Conservation (phyloP, 176 grass and related monocot species). For the Triticum monococcum region DNA sequence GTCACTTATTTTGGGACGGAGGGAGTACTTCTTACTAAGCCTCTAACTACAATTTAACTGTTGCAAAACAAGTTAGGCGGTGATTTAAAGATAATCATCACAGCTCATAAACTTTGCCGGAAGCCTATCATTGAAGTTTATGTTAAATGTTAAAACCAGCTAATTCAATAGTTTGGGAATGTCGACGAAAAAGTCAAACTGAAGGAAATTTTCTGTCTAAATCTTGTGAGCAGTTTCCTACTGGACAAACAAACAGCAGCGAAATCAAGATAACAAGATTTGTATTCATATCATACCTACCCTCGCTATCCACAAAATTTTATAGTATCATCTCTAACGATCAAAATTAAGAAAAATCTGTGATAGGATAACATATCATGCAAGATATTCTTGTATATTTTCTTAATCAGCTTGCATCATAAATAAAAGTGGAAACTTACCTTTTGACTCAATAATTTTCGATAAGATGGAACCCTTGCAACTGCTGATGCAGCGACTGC, state of each 20-base stretch:
- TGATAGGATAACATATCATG: neutral
- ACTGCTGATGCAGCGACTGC: slow-evolving; percentile 92
- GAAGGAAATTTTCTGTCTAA: slow-evolving; percentile 11
- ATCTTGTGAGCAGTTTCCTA: neutral
- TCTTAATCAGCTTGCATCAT: neutral
- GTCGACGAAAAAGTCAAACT: neutral
- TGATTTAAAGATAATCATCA: neutral
- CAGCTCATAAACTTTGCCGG: slow-evolving; percentile 5
- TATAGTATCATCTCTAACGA: neutral
- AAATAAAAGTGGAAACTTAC: slow-evolving; percentile 42
- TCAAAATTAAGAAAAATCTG: neutral
- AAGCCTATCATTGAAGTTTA: neutral
- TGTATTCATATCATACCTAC: neutral
- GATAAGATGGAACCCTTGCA: slow-evolving; percentile 83
- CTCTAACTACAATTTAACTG: neutral
- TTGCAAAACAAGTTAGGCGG: neutral
- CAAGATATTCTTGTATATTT: neutral
- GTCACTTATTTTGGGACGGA: too few species aligned
- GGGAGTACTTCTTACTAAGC: neutral
- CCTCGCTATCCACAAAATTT: neutral
- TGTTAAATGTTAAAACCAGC: neutral
- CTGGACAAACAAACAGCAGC: neutral
- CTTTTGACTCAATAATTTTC: slow-evolving; percentile 77
- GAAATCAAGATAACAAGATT: neutral
- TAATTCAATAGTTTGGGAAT: neutral